Conservation (phyloP, 1,284 basidiomycete species). For the Ceratobasidium sp. region DNA sequence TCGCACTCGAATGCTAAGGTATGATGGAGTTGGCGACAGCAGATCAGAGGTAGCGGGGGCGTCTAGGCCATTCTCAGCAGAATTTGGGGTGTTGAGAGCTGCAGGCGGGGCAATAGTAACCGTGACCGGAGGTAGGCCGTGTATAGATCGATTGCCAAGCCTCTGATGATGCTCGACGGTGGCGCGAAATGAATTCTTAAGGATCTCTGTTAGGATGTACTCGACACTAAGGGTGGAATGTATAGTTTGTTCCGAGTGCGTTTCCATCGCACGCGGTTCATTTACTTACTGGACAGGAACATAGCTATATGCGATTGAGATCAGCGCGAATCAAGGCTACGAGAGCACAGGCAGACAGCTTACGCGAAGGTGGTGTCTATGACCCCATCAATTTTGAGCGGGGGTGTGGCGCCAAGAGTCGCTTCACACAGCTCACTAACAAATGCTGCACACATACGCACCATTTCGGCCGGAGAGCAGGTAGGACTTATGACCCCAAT, state of each 20-base stretch:
- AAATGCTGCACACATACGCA: slow-evolving; percentile 80
- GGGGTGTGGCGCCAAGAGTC: slow-evolving; percentile 79
- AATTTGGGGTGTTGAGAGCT: not conserved
- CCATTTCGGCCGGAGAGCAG: slow-evolving; percentile 76
- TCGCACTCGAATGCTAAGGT: slow-evolving; percentile 80
- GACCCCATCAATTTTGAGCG: slow-evolving; percentile 74
- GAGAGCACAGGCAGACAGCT: slow-evolving; percentile 49
- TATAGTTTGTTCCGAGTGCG: not conserved
- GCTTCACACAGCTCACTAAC: slow-evolving; percentile 86
- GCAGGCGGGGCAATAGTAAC: slow-evolving; percentile 75
- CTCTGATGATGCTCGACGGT: slow-evolving; percentile 79
- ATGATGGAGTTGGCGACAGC: slow-evolving; percentile 54
- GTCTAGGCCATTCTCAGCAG: slow-evolving; percentile 54
- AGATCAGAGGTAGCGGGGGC: slow-evolving; percentile 27
- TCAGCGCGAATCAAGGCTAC: not conserved
- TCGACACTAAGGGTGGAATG: not conserved
- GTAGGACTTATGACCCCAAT: slow-evolving; percentile 75
- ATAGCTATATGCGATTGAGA: slow-evolving; percentile 62
- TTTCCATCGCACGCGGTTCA: slow-evolving; percentile 67
- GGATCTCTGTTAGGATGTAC: slow-evolving; percentile 68
- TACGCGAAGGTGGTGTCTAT: slow-evolving; percentile 79
- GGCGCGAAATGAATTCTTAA: slow-evolving; percentile 91
- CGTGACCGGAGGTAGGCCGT: slow-evolving; percentile 68
- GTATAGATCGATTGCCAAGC: slow-evolving; percentile 53
- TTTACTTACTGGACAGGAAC: slow-evolving; percentile 85